Evolutionary conservation across 2,329 filamentous ascomycete species (phyloP).

Genomic region (Xylaria sp.): DNA sequence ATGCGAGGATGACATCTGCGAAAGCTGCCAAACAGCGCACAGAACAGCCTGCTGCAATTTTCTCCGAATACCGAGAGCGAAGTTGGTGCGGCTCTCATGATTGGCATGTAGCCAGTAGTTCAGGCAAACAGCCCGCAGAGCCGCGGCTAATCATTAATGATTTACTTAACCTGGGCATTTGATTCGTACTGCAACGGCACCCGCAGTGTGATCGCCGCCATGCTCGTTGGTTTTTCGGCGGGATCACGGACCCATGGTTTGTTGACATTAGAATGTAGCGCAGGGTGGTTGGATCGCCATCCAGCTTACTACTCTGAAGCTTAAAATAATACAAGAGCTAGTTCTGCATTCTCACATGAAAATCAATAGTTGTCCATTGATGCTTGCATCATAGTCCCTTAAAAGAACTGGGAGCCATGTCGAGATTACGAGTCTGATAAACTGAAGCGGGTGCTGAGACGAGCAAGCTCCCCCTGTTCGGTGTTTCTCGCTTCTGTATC

Average conservation of each 20-base stretch:
- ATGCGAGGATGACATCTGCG: slow-evolving; percentile 22
- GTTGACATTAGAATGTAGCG: slow-evolving; percentile 33
- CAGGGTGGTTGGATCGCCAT: slow-evolving; percentile 43
- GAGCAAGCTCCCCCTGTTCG: slow-evolving; percentile 41
- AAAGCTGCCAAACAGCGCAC: slow-evolving; percentile 14
- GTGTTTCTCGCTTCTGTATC: slow-evolving; percentile 40
- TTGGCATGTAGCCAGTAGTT: slow-evolving; percentile 36
- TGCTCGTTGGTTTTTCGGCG: slow-evolving; percentile 37
- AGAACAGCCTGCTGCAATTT: not conserved
- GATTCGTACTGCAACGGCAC: slow-evolving; percentile 30
- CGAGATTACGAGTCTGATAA: not conserved
- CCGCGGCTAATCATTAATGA: slow-evolving; percentile 39
- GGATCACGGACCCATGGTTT: slow-evolving; percentile 42
- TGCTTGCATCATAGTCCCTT: slow-evolving; percentile 11
- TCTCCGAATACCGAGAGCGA: slow-evolving; percentile 7
- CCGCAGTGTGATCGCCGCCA: slow-evolving; percentile 44
- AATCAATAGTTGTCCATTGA: slow-evolving; percentile 20
- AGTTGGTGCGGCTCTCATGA: slow-evolving; percentile 18
- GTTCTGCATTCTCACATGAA: slow-evolving; percentile 27
- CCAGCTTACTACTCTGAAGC: slow-evolving; percentile 38
- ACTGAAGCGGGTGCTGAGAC: slow-evolving; percentile 44
- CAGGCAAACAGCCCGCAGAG: slow-evolving; percentile 34
- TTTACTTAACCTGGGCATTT: slow-evolving; percentile 21
- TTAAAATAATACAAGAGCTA: slow-evolving; percentile 35
- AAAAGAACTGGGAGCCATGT: not conserved